Base-by-base conservation (phyloP, 257 asterid species). In the Avicennia marina region DNA sequence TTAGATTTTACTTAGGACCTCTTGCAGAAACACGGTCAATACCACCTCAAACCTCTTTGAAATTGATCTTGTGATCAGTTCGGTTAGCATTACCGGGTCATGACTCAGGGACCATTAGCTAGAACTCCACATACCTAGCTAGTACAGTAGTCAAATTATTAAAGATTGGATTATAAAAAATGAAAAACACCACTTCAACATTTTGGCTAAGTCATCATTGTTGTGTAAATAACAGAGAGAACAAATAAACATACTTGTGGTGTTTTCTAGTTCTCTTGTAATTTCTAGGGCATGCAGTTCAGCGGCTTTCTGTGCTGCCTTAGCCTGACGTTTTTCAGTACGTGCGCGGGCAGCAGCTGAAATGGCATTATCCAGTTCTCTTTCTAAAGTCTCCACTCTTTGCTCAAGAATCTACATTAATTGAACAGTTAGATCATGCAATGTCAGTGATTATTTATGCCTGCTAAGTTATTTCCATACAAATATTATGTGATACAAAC, bases 341-440 rank as follows among this genome's bases (percentile, higher is more conserved):
- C 97, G 95, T 39, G 99, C 95, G 62, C 64, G 95, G 26, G 99
- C 97, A 63, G 99, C 95, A 46, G 96, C 97, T 16, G 97, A 86
- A 54, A 93, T 93, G 48, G 99, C 82, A 60, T 93, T 77, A 77
- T 93, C 99, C 8, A 93, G 81, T 81, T 89, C 95, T 68, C 91
- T 72, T 67, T 84, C 97, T 74, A 93, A 77, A 46, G 90, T 85
- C 72, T 81, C 85, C 21, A 93, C 97, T 72, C 99, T 84, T 71
- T 82, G 97, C 77, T 93, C 97, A 46, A 93, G 95, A 80, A 86
- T 89, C 99, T 93, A 76, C 51, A 64, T 29, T 67, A 56, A 52
- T 7, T 47, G 39, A 39, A 42, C 54, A 40, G 19, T 16, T 17
- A 18, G 11, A 38, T 43, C 21, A 43, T 19, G 39, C 50, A 31